A percentile compares a stretch with the other conserved stretches of the same genome.
Evolutionary conservation across 1,139 yeast species (phyloP).

Genomic region (Saccharomyces pastorianus): DNA sequence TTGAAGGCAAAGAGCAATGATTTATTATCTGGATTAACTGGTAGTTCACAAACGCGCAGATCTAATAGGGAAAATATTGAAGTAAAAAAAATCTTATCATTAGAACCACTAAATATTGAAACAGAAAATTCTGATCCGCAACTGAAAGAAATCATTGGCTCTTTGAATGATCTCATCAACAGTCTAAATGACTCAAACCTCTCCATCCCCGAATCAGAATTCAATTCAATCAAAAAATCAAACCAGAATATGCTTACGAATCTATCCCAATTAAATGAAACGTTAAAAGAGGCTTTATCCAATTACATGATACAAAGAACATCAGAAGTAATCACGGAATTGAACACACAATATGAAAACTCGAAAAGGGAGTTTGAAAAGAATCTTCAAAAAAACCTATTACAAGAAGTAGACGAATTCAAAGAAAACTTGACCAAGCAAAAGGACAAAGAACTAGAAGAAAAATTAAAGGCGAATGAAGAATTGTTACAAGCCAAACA

Average conservation of each 20-base stretch:
- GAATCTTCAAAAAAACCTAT: conserved; percentile 40
- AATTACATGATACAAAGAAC: conserved; percentile 14
- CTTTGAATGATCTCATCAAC: conserved; percentile 32
- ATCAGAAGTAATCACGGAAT: conserved; percentile 18
- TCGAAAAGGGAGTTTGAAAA: conserved; percentile 33
- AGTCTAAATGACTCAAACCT: conserved; percentile 29
- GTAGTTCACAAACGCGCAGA: conserved; percentile 23
- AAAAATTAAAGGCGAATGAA: conserved; percentile 65
- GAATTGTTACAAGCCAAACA: conserved; percentile 66
- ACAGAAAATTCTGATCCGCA: conserved; percentile 24
- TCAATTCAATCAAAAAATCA: not conserved
- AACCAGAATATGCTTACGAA: not conserved
- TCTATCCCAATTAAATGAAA: conserved; percentile 1
- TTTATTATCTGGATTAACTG: conserved; percentile 56
- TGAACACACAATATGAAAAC: conserved; percentile 15
- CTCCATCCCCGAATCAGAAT: conserved; percentile 1
- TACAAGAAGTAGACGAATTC: conserved; percentile 52
- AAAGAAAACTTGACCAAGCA: conserved; percentile 56
- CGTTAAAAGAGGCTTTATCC: conserved; percentile 4
- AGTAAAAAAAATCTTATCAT: conserved; percentile 9
- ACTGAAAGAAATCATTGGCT: conserved; percentile 28
- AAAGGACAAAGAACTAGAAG: conserved; percentile 50
- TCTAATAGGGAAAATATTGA: not conserved
- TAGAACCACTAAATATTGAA: conserved; percentile 29
- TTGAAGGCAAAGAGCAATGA: conserved; percentile 70